Base-by-base conservation (phyloP, 805 yeast genomes). In the Clavispora asparagi region DNA sequence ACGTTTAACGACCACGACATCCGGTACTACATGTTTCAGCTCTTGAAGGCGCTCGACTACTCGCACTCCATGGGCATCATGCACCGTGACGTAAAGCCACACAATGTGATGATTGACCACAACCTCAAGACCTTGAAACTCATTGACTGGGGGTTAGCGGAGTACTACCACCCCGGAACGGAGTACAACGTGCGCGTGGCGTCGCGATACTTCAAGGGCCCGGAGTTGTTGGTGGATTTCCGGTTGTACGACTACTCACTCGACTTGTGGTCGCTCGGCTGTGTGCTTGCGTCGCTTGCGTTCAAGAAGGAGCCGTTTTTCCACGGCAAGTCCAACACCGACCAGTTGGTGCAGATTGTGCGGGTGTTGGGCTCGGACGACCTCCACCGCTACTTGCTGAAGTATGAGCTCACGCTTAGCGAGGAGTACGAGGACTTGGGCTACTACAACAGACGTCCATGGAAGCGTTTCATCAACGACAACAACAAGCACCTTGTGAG, bases 101-200 rank as follows among this genome's bases (percentile, higher is more conserved):
- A 89, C 64, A 89, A 89, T 60, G 88, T 89, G 39, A 89, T 89
- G 96, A 89, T 89, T 55, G 96, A 90, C 66, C 96, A 89, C 50
- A 68, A 73, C 25, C 64, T 61, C 40, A 77, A 76, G 54, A 69
- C 72, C 36, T 68, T 90, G 59, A 77, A 92, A 56, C 77, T 90
- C 46, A 90, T 90, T 53, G 97, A 90, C 69, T 90, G 97, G 97
- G 97, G 97, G 13, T 70, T 90, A 50, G 96, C 96, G 7, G 97
- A 90, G 63, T 90, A 87, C 61, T 90, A 90, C 65, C 96, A 90
- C 61, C 84, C 86, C 2, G 94, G 92, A 6, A 86, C 85, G 42
- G 95, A 88, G 55, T 90, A 87, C 68, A 90, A 90, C 59, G 96
- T 88, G 19, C 77, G 97, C 50, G 97, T 90, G 31, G 96, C 97